These are phyloP conservation scores for Sextonia rubra DNA, from an alignment of 164 flowering plant species.

Conservation along the genomic window DNA sequence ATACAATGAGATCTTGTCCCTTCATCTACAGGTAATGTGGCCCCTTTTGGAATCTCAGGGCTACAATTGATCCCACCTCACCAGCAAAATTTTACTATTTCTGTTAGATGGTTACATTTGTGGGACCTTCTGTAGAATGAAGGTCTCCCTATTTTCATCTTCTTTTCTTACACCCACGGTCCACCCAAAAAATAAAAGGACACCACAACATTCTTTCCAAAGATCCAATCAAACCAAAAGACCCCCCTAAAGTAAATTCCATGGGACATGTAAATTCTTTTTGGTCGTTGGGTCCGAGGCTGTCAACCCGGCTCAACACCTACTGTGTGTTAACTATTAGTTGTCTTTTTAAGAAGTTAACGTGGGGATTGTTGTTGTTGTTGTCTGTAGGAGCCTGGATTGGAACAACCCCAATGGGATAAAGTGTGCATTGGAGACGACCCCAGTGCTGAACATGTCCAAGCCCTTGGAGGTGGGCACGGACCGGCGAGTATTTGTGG, in stretches of 20 bases:
- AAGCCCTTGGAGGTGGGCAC: conserved; percentile 63
- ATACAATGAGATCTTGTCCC: too few relatives aligned
- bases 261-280: background rate
- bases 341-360: background rate
- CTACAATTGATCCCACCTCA: too few relatives aligned
- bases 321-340: background rate
- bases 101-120: too few relatives aligned
- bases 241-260: background rate
- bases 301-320: background rate
- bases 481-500: conserved; percentile 44
- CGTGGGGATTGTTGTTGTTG: background rate
- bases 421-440: conserved; percentile 74
- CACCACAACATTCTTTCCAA: too few relatives aligned
- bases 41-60: too few relatives aligned
- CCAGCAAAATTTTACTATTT: too few relatives aligned
- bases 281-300: background rate
- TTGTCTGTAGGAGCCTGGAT: conserved; percentile 59
- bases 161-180: too few relatives aligned
- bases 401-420: conserved; percentile 85
- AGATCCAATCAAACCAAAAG: background rate
- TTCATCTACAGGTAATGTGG: too few relatives aligned
- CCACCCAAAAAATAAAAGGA: too few relatives aligned
- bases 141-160: too few relatives aligned
- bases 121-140: too few relatives aligned
- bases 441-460: conserved; percentile 52